These are phyloP conservation scores for Syzygium aqueum DNA, from an alignment of 345 rosid genomes.

Conservation along the genomic window DNA sequence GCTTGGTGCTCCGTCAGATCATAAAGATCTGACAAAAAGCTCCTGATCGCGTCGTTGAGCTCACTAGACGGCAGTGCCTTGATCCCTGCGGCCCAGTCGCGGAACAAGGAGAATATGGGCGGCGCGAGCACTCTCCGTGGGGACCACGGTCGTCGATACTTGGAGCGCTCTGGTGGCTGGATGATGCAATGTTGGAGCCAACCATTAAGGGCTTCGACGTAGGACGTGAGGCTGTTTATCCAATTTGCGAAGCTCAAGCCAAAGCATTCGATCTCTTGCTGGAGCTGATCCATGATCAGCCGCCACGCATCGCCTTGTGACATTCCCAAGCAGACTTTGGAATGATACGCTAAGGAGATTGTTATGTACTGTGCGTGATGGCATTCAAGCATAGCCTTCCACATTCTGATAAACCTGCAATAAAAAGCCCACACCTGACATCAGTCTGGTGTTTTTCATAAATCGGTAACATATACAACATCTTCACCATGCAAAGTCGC, in stretches of 20 bases:
- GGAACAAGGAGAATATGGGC: slow-evolving; percentile 70
- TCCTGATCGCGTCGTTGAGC: slow-evolving; percentile 48
- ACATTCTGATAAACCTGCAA: slow-evolving; percentile 76
- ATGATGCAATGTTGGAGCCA: slow-evolving; percentile 81
- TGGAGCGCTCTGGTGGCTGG: slow-evolving; percentile 66
- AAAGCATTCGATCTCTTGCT: slow-evolving; percentile 69
- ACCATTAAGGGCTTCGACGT: slow-evolving; percentile 65
- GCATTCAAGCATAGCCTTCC: slow-evolving; percentile 94
- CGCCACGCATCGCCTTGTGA: slow-evolving; percentile 25
- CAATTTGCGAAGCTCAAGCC: slow-evolving; percentile 75
- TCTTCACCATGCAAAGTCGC: background rate
- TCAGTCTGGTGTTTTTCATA: background rate
- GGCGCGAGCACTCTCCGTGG: slow-evolving; percentile 71
- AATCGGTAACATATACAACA: background rate
- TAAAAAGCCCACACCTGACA: background rate
- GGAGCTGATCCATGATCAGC: slow-evolving; percentile 51
- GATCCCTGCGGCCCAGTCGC: slow-evolving; percentile 73
- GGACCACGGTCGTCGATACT: slow-evolving; percentile 50
- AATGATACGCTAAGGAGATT: slow-evolving; percentile 84
- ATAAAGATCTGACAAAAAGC: slow-evolving; percentile 43
- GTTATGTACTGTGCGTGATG: slow-evolving; percentile 92
- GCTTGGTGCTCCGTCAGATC: slow-evolving; percentile 30
- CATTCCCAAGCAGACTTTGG: slow-evolving; percentile 32
- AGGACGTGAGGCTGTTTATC: slow-evolving; percentile 55
- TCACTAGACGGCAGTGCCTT: slow-evolving; percentile 59